phyloP scores from a whole-genome alignment of 1,284 basidiomycete species.

The Tremellales sp. region DNA sequence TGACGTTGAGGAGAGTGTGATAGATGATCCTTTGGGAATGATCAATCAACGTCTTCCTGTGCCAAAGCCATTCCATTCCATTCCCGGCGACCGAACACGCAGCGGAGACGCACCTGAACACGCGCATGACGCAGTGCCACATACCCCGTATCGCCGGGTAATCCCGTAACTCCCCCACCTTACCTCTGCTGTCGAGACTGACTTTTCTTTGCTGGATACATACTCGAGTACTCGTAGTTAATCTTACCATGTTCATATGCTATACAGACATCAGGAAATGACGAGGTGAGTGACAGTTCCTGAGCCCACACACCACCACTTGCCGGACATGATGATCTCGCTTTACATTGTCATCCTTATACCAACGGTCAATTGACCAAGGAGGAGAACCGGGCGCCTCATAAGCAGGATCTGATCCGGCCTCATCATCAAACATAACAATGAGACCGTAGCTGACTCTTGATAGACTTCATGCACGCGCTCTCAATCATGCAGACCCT shows the following conservation, averaged over 20 bases:
- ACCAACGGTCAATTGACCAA: neutral
- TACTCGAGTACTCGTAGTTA: neutral
- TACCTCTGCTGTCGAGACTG: neutral
- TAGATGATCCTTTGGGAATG: neutral
- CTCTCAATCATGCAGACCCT: too few relatives aligned
- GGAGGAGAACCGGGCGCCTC: neutral
- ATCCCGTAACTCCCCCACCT: neutral
- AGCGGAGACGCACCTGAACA: too few relatives aligned
- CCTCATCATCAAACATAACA: too few relatives aligned
- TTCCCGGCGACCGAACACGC: too few relatives aligned
- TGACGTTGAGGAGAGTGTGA: neutral
- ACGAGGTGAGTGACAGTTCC: neutral
- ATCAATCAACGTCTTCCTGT: too few relatives aligned
- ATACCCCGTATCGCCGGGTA: too few relatives aligned
- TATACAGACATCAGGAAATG: neutral
- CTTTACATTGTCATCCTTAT: slow-evolving; percentile 2
- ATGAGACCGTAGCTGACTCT: too few relatives aligned
- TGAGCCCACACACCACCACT: neutral
- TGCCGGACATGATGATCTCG: neutral
- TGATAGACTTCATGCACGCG: too few relatives aligned
- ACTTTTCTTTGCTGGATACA: neutral
- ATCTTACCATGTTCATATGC: neutral
- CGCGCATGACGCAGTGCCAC: neutral
- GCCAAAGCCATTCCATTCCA: too few relatives aligned
- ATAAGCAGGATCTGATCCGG: slow-evolving; percentile 1